Conservation (phyloP, 2,329 filamentous ascomycete species). For the Monosporascus sp. region DNA sequence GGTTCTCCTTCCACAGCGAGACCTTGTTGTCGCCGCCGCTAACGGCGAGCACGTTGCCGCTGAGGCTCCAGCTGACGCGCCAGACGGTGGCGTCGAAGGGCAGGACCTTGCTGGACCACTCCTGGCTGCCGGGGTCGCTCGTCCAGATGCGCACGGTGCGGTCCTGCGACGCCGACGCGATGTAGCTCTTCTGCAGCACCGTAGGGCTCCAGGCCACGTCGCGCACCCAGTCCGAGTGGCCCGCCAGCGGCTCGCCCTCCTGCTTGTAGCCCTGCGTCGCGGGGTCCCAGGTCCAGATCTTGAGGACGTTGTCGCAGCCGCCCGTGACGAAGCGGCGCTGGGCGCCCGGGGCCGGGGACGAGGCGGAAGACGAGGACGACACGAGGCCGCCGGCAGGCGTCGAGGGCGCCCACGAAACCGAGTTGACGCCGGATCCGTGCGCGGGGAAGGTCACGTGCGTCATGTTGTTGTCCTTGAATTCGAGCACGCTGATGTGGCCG, state of each 20-base stretch:
- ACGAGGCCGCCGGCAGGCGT: constrained; percentile 79
- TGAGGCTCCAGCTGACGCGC: constrained; percentile 97
- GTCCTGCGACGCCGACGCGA: constrained; percentile 91
- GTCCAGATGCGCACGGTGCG: constrained; percentile 99
- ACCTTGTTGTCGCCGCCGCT: constrained; percentile 96
- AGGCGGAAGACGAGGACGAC: constrained; percentile 48
- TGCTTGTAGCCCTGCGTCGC: constrained; percentile 57
- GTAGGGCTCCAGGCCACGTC: constrained; percentile 97
- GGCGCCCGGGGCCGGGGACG: constrained; percentile 53
- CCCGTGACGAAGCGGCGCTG: constrained; percentile 88
- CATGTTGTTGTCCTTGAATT: constrained; percentile 95
- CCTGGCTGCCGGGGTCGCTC: constrained; percentile 58
- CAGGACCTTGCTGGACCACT: constrained; percentile 82
- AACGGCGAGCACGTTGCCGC: constrained; percentile 91
- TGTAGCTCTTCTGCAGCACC: constrained; percentile 92
- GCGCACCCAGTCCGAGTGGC: constrained; percentile 94
- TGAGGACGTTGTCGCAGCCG: constrained; percentile 87
- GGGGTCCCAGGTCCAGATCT: constrained; percentile 81
- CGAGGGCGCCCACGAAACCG: constrained; percentile 89
- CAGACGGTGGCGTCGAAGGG: constrained; percentile 86
- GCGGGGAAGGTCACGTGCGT: constrained; percentile 85
- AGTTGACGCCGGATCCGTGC: constrained; percentile 91
- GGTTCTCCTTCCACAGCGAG: constrained; percentile 95
- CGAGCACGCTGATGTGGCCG: constrained; percentile 86
- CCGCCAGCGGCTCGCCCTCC: constrained; percentile 61